Conservation (phyloP, 768 basidiomycete species). For the Tephrocybe rancida region DNA sequence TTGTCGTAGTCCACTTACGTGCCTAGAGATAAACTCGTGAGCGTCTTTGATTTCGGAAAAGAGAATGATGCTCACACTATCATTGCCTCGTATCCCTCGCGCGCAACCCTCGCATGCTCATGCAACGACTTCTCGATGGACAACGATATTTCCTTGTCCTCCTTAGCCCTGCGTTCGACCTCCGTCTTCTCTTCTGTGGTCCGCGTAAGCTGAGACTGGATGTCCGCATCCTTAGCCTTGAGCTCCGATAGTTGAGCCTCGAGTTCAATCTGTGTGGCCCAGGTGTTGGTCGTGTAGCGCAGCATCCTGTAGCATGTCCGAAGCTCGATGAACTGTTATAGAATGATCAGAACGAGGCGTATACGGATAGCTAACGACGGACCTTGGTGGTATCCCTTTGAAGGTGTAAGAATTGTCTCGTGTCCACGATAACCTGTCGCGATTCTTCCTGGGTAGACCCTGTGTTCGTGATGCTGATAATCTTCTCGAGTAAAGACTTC, state of each 20-base stretch:
- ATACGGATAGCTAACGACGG: conserved; percentile 5
- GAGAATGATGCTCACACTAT: conserved; percentile 38
- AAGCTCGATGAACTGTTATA: conserved; percentile 50
- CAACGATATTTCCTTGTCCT: conserved; percentile 55
- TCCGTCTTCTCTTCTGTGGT: conserved; percentile 37
- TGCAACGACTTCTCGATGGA: conserved; percentile 55
- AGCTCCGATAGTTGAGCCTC: conserved; percentile 41
- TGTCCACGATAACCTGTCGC: conserved; percentile 53
- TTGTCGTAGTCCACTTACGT: conserved; percentile 30
- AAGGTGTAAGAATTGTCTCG: conserved; percentile 46
- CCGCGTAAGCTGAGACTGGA: conserved; percentile 27
- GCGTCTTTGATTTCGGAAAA: background rate
- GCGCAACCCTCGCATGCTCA: conserved; percentile 51
- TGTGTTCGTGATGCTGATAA: conserved; percentile 54
- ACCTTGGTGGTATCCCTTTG: conserved; percentile 49
- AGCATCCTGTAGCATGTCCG: conserved; percentile 51
- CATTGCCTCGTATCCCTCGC: conserved; percentile 41
- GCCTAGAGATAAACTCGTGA: conserved; percentile 21
- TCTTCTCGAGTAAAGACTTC: conserved; percentile 53
- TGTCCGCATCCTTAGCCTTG: conserved; percentile 29
- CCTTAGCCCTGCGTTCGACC: conserved; percentile 38
- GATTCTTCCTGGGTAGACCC: conserved; percentile 56
- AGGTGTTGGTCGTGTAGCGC: too few relatives aligned
- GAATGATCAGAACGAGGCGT: conserved; percentile 1
- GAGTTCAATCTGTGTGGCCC: conserved; percentile 34